phyloP scores from a whole-genome alignment of 345 rosid genomes.

The Eucalyptus pauciflora region DNA sequence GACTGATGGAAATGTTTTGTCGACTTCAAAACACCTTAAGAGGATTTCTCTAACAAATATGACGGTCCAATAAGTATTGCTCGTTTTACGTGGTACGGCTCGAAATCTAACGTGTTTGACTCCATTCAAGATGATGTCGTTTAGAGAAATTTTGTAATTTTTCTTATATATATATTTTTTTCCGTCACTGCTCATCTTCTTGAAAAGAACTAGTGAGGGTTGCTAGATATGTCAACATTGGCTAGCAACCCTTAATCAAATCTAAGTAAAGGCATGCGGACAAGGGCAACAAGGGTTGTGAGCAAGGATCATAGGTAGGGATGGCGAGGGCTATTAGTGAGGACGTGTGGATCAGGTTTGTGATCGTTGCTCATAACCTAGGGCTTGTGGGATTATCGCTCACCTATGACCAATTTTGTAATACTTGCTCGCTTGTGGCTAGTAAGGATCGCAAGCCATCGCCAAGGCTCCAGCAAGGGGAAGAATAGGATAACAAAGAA shows the following conservation, averaged over 20 bases:
- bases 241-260: background rate
- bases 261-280: background rate
- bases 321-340: background rate
- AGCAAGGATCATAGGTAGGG: background rate
- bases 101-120: background rate
- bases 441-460: too few species aligned
- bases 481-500: background rate
- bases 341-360: background rate
- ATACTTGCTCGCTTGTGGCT: too few species aligned
- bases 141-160: background rate
- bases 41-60: background rate
- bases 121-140: background rate
- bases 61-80: background rate
- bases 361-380: background rate
- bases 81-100: accelerated
- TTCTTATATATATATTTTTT: background rate
- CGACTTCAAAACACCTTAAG: too few species aligned
- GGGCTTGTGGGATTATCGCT: background rate
- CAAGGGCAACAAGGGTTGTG: background rate
- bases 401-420: background rate
- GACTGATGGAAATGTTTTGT: too few species aligned
- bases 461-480: too few species aligned
- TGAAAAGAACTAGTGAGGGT: background rate
- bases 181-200: background rate
- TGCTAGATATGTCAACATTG: background rate